phyloP scores from a whole-genome alignment of 1,284 basidiomycete species.

The Vanrija sp. region DNA sequence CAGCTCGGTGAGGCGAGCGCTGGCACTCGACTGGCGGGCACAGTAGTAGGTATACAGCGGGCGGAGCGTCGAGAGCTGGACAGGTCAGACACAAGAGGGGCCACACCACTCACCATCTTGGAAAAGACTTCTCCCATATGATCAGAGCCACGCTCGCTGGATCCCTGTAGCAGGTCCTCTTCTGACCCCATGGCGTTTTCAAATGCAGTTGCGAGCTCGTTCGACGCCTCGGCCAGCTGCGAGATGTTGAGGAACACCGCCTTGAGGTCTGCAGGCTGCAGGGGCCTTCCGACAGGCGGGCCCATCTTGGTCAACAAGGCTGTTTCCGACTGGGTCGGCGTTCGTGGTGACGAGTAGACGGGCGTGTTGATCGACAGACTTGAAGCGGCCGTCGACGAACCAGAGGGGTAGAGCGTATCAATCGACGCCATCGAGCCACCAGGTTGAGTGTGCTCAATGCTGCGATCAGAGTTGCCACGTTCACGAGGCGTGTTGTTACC shows the following conservation, averaged over 20 bases:
- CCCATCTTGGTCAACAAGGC: not conserved
- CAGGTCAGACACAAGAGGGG: conserved; percentile 12
- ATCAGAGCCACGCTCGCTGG: conserved; percentile 58
- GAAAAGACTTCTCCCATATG: conserved; percentile 73
- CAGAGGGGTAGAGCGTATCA: too few species aligned
- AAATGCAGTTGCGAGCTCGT: conserved; percentile 56
- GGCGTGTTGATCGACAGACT: too few species aligned
- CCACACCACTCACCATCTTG: conserved; percentile 56
- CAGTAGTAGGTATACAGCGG: conserved; percentile 81
- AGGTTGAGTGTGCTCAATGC: too few species aligned
- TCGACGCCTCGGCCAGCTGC: conserved; percentile 67
- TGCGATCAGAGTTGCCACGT: too few species aligned
- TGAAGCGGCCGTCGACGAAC: too few species aligned
- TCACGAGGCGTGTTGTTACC: not conserved
- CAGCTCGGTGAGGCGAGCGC: conserved; percentile 59
- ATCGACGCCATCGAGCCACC: too few species aligned
- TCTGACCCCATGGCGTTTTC: conserved; percentile 44
- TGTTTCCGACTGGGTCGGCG: too few species aligned
- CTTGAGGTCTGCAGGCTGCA: conserved; percentile 66
- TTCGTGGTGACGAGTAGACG: too few species aligned
- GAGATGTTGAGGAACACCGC: conserved; percentile 76
- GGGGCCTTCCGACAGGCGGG: conserved; percentile 51
- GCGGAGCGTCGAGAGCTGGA: conserved; percentile 70
- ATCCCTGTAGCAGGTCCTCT: conserved; percentile 53
- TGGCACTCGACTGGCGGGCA: conserved; percentile 72